Conservation (phyloP, 805 yeast species). For the Komagataella pastoris region DNA sequence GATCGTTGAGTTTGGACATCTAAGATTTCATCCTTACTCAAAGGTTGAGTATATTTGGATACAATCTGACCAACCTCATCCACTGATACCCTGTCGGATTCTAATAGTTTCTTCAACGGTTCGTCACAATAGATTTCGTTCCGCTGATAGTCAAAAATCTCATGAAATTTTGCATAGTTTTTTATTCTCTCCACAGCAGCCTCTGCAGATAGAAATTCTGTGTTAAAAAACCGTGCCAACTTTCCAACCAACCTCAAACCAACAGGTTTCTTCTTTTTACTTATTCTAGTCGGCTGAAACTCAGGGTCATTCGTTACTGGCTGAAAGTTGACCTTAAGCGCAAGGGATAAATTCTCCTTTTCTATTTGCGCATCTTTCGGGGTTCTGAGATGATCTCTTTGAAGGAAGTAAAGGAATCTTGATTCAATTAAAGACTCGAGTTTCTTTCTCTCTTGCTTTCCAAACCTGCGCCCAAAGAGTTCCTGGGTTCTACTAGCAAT, state of each 20-base stretch:
- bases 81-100: background rate
- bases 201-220: background rate
- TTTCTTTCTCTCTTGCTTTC: conserved; percentile 16
- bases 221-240: background rate
- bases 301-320: background rate
- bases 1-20: background rate
- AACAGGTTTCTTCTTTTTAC: background rate
- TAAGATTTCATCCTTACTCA: background rate
- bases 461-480: conserved; percentile 1
- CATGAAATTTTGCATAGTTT: background rate
- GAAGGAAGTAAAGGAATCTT: background rate
- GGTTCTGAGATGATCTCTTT: background rate
- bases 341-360: background rate
- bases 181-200: background rate
- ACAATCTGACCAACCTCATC: background rate
- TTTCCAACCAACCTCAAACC: background rate
- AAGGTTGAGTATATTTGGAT: background rate
- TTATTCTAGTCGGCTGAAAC: background rate
- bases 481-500: background rate
- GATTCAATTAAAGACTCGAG: conserved; percentile 13
- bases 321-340: background rate
- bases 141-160: background rate
- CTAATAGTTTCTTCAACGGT: background rate
- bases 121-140: background rate
- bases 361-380: background rate